phyloP scores from a whole-genome alignment of 140 eudicot genomes.

The Erigeron philadelphicus region DNA sequence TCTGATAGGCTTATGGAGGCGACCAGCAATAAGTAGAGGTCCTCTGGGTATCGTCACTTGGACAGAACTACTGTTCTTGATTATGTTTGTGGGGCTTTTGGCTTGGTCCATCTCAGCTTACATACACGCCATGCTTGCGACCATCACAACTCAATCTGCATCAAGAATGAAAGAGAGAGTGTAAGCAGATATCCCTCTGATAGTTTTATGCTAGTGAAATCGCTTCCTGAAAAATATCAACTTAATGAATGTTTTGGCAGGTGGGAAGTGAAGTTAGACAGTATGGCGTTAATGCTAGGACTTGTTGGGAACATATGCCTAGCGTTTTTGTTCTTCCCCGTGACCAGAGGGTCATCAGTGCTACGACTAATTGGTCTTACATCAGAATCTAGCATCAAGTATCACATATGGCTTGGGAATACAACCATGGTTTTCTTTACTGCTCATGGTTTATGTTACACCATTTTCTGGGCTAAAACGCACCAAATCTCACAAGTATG shows the following conservation, averaged over 20 bases:
- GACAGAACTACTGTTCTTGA: constrained; percentile 39
- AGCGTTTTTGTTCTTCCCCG: constrained; percentile 68
- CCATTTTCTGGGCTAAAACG: constrained; percentile 43
- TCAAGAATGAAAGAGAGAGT: constrained; percentile 30
- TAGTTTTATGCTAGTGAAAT: neutral
- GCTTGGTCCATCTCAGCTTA: constrained; percentile 53
- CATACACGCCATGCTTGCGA: constrained; percentile 44
- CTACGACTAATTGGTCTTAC: constrained; percentile 60
- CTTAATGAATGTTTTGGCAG: constrained; percentile 27
- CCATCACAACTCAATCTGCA: constrained; percentile 42
- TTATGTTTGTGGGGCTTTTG: constrained; percentile 42
- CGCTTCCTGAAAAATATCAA: neutral
- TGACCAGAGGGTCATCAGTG: constrained; percentile 65
- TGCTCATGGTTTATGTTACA: constrained; percentile 45
- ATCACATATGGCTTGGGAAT: constrained; percentile 78
- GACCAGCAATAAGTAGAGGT: constrained; percentile 44
- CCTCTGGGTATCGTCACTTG: constrained; percentile 51
- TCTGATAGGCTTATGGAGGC: constrained; percentile 22
- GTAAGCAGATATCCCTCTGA: constrained; percentile 31
- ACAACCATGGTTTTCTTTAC: constrained; percentile 53
- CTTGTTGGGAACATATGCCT: constrained; percentile 60
- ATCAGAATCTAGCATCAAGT: constrained; percentile 70
- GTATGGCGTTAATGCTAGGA: constrained; percentile 51
- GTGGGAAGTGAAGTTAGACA: constrained; percentile 70
- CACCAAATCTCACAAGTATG: constrained; percentile 40